A percentile compares a stretch with the other conserved stretches of the same genome.
Evolutionary conservation across 768 basidiomycete genomes (phyloP).

Genomic region (Chalciporus piperatus): DNA sequence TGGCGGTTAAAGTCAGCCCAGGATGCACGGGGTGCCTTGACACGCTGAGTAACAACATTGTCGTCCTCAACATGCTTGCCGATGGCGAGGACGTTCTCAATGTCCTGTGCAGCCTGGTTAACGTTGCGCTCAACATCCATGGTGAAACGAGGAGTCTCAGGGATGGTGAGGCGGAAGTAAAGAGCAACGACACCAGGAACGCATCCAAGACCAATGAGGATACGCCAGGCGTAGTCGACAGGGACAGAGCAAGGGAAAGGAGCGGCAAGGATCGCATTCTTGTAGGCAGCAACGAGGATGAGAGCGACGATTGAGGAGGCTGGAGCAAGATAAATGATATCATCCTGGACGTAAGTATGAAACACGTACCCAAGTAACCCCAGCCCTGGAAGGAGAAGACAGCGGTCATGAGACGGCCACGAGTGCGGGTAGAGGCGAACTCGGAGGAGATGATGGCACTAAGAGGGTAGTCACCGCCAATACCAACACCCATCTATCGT

Average conservation of each 20-base stretch:
- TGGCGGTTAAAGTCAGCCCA: slow-evolving; percentile 63
- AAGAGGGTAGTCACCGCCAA: slow-evolving; percentile 88
- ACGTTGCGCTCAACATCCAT: slow-evolving; percentile 90
- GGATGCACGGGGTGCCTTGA: slow-evolving; percentile 65
- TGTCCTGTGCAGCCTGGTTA: slow-evolving; percentile 69
- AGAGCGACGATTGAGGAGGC: slow-evolving; percentile 66
- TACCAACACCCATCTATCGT: slow-evolving; percentile 68
- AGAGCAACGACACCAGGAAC: slow-evolving; percentile 79
- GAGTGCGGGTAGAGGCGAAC: slow-evolving; percentile 72
- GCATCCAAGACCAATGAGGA: slow-evolving; percentile 85
- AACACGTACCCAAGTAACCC: slow-evolving; percentile 69
- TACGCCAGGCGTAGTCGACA: slow-evolving; percentile 81
- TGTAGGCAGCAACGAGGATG: slow-evolving; percentile 67
- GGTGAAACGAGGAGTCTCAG: slow-evolving; percentile 87
- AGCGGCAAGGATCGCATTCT: slow-evolving; percentile 50
- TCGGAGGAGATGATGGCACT: slow-evolving; percentile 87
- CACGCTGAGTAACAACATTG: slow-evolving; percentile 50
- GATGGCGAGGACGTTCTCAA: slow-evolving; percentile 60
- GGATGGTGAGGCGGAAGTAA: slow-evolving; percentile 91
- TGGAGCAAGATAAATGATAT: slow-evolving; percentile 17
- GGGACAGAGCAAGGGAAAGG: slow-evolving; percentile 37
- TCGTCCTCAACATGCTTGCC: slow-evolving; percentile 51
- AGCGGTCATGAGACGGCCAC: slow-evolving; percentile 87
- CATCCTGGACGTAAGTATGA: not conserved
- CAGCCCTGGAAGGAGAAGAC: slow-evolving; percentile 87